phyloP scores from a whole-genome alignment of 73 alveolate species.

The Paraurostyla sp. region DNA sequence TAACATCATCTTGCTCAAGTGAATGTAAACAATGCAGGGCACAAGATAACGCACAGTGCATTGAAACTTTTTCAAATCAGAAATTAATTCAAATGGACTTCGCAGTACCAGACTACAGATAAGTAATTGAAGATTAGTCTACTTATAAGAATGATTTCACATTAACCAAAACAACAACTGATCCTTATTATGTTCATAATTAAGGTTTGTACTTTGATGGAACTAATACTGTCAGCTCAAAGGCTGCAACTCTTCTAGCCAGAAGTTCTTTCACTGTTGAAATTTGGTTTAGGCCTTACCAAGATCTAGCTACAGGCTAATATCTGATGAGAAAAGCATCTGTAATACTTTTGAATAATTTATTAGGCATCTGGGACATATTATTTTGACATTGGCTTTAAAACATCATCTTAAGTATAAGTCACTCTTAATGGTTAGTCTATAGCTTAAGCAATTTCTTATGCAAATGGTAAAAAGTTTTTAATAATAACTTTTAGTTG shows the following conservation, averaged over 20 bases:
- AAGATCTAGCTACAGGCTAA: not conserved
- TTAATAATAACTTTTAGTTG: not conserved
- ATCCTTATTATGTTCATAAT: slow-evolving; percentile 26
- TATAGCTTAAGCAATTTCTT: not conserved
- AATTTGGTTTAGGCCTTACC: slow-evolving; percentile 38
- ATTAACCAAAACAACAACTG: not conserved
- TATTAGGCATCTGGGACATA: not conserved
- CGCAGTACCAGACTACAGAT: slow-evolving; percentile 26
- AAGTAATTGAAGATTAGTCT: slow-evolving; percentile 2
- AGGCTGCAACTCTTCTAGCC: not conserved
- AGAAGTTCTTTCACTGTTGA: slow-evolving; percentile 6
- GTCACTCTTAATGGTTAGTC: not conserved
- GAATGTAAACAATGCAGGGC: slow-evolving; percentile 12
- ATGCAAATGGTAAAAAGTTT: not conserved
- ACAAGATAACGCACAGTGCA: slow-evolving; percentile 28
- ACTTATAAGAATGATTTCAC: not conserved
- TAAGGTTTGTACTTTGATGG: slow-evolving; percentile 16
- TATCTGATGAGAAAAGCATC: slow-evolving; percentile 29
- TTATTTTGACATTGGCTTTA: not conserved
- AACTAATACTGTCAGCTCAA: not conserved
- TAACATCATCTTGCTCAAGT: slow-evolving; percentile 13
- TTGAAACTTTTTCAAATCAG: not conserved
- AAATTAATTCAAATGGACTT: slow-evolving; percentile 3
- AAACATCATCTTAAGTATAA: not conserved
- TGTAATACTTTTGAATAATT: not conserved